A percentile compares a stretch with the other conserved stretches of the same genome.
Conservation (phyloP, 192 early-diverging fungal genomes). For the Coemansia sp. region DNA sequence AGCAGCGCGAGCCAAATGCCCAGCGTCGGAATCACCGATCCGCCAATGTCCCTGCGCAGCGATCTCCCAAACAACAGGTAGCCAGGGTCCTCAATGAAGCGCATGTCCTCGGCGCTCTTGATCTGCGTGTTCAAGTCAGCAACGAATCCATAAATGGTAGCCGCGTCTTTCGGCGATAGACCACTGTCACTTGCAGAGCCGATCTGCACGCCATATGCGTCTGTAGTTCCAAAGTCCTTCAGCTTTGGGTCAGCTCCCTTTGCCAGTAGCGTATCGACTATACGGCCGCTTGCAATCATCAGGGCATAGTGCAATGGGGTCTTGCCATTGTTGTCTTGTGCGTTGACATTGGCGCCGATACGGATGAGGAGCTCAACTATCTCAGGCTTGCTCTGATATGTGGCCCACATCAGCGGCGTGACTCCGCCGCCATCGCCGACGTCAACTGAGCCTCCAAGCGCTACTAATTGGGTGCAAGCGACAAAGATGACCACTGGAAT, state of each 20-base stretch:
- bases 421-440: constrained; percentile 72
- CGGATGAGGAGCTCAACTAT: constrained; percentile 72
- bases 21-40: constrained; percentile 72
- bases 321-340: constrained; percentile 71
- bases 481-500: constrained; percentile 77
- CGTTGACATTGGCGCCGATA: constrained; percentile 69
- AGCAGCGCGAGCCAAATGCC: constrained; percentile 62
- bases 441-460: constrained; percentile 63
- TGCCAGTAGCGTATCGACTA: constrained; percentile 71
- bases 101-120: constrained; percentile 23
- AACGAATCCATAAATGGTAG: constrained; percentile 63
- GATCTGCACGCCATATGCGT: constrained; percentile 8
- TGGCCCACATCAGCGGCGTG: constrained; percentile 95
- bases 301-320: constrained; percentile 94
- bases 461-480: constrained; percentile 66
- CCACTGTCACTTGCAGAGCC: constrained; percentile 40
- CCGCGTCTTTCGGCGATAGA: constrained; percentile 84
- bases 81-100: constrained; percentile 26
- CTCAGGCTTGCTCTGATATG: constrained; percentile 81
- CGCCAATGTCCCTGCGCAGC: constrained; percentile 62
- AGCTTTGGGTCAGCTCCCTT: constrained; percentile 69
- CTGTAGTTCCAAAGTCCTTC: constrained; percentile 49
- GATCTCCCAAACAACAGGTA: constrained; percentile 22
- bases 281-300: constrained; percentile 59
- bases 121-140: constrained; percentile 45